Percentiles rank a stretch among this genome's conserved stretches.
Conservation (phyloP, 306 rosid genomes). For the Medicago truncatula region MtrunA17r5.0-ANR NC_053044.1:38679501-38680000, state of each 20-base stretch:
- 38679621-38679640: constrained; percentile 94
- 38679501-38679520: background rate
- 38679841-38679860: constrained; percentile 28
- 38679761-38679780: constrained; percentile 76
- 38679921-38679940: no score
- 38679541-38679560: background rate
- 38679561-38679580: constrained; percentile 29
- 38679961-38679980: no score
- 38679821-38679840: constrained; percentile 92
- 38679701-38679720: background rate
- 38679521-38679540: background rate
- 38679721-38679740: constrained; percentile 66
- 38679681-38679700: constrained; percentile 1
- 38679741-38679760: constrained; percentile 95
- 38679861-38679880: background rate
- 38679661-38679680: constrained; percentile 33
- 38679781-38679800: constrained; percentile 93
- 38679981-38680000: no score
- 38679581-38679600: constrained; percentile 78
- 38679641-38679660: constrained; percentile 80
- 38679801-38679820: constrained; percentile 91
- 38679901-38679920: no score
- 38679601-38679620: constrained; percentile 98
- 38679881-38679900: no score
- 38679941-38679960: no score